Base-by-base conservation (phyloP, 352 stramenopile species). In the Phytophthora quininea region DNA sequence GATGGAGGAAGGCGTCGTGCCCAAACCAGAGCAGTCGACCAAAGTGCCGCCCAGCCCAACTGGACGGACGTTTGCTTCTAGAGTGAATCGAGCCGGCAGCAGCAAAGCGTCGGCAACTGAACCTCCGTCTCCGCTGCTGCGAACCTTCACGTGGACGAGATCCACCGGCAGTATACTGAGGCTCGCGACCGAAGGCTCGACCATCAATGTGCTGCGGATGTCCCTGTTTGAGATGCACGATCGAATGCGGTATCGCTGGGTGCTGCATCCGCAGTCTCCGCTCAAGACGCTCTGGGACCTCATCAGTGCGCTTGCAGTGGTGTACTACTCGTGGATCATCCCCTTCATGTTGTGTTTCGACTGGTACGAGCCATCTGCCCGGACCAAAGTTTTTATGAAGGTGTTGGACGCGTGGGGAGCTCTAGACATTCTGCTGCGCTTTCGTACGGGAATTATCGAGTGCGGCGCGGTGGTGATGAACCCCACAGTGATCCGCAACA, bases 251-350 rank as follows among this genome's bases (percentile, higher is more conserved):
- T 84, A 87, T 59, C 72, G 53, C 9, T 90, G 73, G 73, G 69
- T 90, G 10, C 53, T 90, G 30, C 83, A 90, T 56, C 80, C 77
- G 11, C 64, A 84, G 42, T 90, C 79, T 7, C 51, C 59, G 15
- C 54, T 81, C 50, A 89, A 91, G 58, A 74, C 77, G 1, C 24
- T 67, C n/a, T 91, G 80, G 82, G 80, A 91, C 56, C 57, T 91
- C 8, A 29, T 85, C 8, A 89, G 80, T 62, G 82, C 80, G 0
- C 2, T 73, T 15, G 60, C 81, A 12, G 82, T 91, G n/a, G 67
- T 89, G 29, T 89, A 83, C 69, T 91, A 91, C 71, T 88, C 79
- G 59, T 91, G 82, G 80, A 85, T 89, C 52, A 81, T 89, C 33
- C 80, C 82, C 7, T 86, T 89, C 64, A 84, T 88, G 80, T 61